Base-by-base conservation (phyloP, 1,139 yeast genomes). In the Candida gigantensis region DNA sequence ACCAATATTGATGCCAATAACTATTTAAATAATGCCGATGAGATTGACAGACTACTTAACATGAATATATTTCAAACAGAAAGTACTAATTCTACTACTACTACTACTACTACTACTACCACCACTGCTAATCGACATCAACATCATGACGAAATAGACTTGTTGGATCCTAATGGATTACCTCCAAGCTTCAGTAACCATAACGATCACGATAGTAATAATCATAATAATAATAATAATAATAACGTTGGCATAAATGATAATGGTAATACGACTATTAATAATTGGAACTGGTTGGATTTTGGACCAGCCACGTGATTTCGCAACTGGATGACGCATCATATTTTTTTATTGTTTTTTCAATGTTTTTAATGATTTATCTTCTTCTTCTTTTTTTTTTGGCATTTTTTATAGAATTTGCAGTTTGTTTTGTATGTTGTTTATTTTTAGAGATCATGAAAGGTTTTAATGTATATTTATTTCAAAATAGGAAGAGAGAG, bases 31-130 rank as follows among this genome's bases (percentile, higher is more conserved):
- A 32, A 53, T 36, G 46, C 46, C n/a, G 75, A 69, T 45, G 74
- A 69, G 38, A 65, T 69, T 23, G 75, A 69, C 40, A 62, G 62
- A 39, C 50, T 69, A 28, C 55, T 69, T 31, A 67, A 68, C 44
- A 58, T 66, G 57, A 68, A 67, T 42, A 48, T 68, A 28, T 69
- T 68, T 42, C 72, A 63, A 43, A 47, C 62, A 14, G 71, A 65
- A n/a, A n/a, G n/a, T n/a, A n/a, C n/a, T n/a, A n/a, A n/a, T n/a
- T n/a, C n/a, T n/a, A n/a, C n/a, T n/a, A n/a, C n/a, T n/a, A n/a
- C n/a, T n/a, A n/a, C n/a, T n/a, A n/a, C n/a, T n/a, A n/a, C n/a
- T n/a, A n/a, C n/a, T n/a, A n/a, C n/a, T n/a, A n/a, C n/a, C 49
- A 10, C 50, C 52, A 33, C 28, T 10, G 12, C 11, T 14, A 6